Evolutionary conservation across 768 basidiomycete genomes (phyloP), one percentile per base, ranked within the genome.

Genomic region (Dacryopinax primogenitus): DNA sequence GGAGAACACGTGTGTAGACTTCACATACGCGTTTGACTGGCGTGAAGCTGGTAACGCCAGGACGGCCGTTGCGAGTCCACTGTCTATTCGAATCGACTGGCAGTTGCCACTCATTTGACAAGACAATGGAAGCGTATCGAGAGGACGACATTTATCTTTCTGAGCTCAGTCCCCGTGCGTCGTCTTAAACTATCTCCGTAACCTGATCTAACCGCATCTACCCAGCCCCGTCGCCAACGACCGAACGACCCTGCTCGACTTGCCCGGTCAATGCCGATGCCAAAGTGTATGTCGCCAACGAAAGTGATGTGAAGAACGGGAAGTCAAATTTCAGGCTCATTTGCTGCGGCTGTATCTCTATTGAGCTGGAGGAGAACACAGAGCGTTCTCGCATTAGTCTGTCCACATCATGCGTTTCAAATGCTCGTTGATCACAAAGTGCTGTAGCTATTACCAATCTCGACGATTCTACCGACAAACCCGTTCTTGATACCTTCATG

Each of bases 231-330:
- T 58, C 51, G 51, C 51, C 51, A 4, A 32, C 51, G 23, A 32
- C 30, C 26, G 51, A 58, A 58, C 51, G 51, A 9, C 13, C 13
- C 11, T 58, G 51, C 18, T 30, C 51, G 51, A 58, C 51, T 28
- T 58, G 51, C 32, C 51, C 51, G 9, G 21, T 58, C 51, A 58
- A 28, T 30, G 51, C 51, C 13, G 51, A 58, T 58, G 51, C 51
- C 26, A 28, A 21, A 30, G 51, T 58, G 26, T 58, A 58, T 30
- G 30, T 58, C 26, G 51, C 26, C 23, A 58, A 32, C 26, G 51
- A 58, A 21, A 30, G 26, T 30, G 51, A 58, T 21, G 3, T 58
- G 13, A 58, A 58, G 51, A 58, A 58, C 26, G 51, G 32, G 3
- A 6, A 18, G 9, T 58, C 18, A 23, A 30, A 13, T 3, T 58